Base-by-base conservation (phyloP, 768 basidiomycete genomes). In the Termitomyces sp. region DNA sequence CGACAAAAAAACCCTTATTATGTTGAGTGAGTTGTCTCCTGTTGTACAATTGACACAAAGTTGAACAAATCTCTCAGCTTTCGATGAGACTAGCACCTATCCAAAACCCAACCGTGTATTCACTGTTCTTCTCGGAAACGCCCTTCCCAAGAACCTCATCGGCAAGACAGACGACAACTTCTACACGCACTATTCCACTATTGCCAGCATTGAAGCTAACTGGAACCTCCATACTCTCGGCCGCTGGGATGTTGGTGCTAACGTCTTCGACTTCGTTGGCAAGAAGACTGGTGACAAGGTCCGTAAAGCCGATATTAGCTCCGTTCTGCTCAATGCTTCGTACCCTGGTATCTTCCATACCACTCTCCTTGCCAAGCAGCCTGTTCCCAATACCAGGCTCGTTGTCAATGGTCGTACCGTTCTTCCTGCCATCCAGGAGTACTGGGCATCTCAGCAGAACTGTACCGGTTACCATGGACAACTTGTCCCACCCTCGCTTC, bases 151-250 rank as follows among this genome's bases (percentile, higher is more conserved):
- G 11, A 41, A 58, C 8, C 64, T 78, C n/a, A 58, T 66, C 19
- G 77, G 77, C 21, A 82, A 75, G 2, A 75, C 67, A 5, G 84
- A 87, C 68, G 34, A 64, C 38, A 78, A 74, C 11, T 84, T 77
- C 68, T 85, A 87, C 66, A 78, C 78, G 2, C 84, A 87, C 65
- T 86, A 84, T 68, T 83, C 82, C 1, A 62, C 69, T 44, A 70
- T 85, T 49, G 74, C 77, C 12, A 81, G 83, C 28, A 74, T 85
- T 19, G 66, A 84, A 66, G 74, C 76, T 30, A 87, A 87, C 68
- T 86, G 84, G 84, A 68, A 69, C 6, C 79, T 87, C 37, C 77
- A 76, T 28, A 81, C 79, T 15, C 80, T 86, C 28, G 84, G 84
- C n/a, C 77, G 84, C 10, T 60, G 53, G 53, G 59, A 60, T 40